A percentile compares a stretch with the other conserved stretches of the same genome.
Conservation (phyloP, 805 yeast genomes). For the Saccharomycopsis fermentans region DNA sequence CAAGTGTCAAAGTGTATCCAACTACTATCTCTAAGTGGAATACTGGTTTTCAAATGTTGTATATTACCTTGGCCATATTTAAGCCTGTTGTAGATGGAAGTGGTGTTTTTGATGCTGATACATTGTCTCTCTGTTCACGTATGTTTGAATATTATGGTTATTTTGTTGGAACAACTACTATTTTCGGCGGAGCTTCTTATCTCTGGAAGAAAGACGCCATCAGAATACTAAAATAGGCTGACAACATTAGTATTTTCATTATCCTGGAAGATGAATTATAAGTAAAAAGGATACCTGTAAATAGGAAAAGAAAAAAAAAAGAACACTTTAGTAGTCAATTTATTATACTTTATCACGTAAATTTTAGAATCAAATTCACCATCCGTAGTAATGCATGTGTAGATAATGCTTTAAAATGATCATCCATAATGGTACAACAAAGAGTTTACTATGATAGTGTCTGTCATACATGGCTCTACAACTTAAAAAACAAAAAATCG, state of each 20-base stretch:
- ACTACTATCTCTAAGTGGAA: constrained; percentile 78
- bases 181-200: constrained; percentile 71
- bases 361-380: too few species aligned
- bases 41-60: constrained; percentile 88
- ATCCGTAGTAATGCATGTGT: too few species aligned
- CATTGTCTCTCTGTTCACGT: constrained; percentile 20
- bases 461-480: too few species aligned
- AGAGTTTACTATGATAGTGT: too few species aligned
- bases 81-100: constrained; percentile 37
- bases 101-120: constrained; percentile 26
- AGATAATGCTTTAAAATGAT: too few species aligned
- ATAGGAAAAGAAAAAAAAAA: too few species aligned
- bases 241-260: background rate
- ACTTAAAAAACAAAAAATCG: too few species aligned
- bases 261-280: background rate
- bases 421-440: too few species aligned
- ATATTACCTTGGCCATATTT: constrained; percentile 55
- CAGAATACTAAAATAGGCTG: constrained; percentile 30
- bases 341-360: too few species aligned
- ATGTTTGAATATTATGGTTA: constrained; percentile 35
- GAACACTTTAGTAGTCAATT: too few species aligned
- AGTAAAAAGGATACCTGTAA: too few species aligned
- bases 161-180: constrained; percentile 59
- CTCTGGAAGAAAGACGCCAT: constrained; percentile 62
- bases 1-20: constrained; percentile 82